Base-by-base conservation (phyloP, 345 rosid genomes). In the Melaleuca quinquenervia region DNA sequence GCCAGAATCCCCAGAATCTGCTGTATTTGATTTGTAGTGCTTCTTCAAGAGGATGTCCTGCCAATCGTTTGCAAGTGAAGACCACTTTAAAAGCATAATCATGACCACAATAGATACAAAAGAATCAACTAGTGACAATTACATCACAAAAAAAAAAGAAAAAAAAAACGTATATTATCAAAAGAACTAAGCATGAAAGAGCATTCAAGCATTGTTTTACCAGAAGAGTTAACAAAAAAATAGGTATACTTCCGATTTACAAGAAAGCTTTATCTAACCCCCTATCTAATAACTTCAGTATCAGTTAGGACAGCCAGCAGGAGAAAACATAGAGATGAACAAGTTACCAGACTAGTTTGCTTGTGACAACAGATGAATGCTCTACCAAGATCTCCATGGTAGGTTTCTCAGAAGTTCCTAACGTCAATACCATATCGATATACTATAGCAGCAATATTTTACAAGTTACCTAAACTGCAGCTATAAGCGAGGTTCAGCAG, bases 41-140 rank as follows among this genome's bases (percentile, higher is more conserved):
- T 88, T 89, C 88, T 88, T 92, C 90, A 90, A n/a, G 45, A 90
- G 87, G 74, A 86, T 82, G 86, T 56, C 90, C 95, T 94, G 89
- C 64, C 84, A 45, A 53, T 84, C 74, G 83, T 56, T 36, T 54
- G n/a, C 53, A 84, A 36, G 50, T 52, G 26, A 76, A 55, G 20
- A 50, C 76, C 9, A 82, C 48, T 12, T 82, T 45, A 82, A 24
- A 45, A 70, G 41, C 53, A 78, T 58, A 62, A 45, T 49, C 78
- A 86, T n/a, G 55, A 53, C 45, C 20, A 85, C 20, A 76, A 50
- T 22, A 11, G 3, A 76, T 50, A 51, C 22, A 50, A 36, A 26
- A 85, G 22, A 64, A 83, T 50, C n/a, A 60, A 48, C 22, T 16
- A 48, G 50, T n/a, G 52, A 56, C 52, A 84, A 24, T 54, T 54